Base-by-base conservation (phyloP, 2,329 filamentous ascomycete genomes). In the Ascochyta viciae-villosae region DNA sequence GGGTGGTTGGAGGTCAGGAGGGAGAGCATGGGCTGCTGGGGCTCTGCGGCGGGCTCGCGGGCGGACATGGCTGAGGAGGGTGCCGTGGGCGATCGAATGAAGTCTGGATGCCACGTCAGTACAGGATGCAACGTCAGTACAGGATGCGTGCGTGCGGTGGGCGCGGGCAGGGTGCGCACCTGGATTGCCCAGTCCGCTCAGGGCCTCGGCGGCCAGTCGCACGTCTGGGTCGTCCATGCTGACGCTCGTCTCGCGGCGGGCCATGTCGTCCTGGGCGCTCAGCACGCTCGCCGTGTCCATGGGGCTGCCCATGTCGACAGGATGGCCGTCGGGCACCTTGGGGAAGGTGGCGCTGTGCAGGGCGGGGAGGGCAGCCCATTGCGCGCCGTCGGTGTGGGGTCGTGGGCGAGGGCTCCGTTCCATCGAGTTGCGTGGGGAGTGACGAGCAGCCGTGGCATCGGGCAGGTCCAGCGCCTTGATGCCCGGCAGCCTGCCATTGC, bases 1-100 rank as follows among this genome's bases (percentile, higher is more conserved):
- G 94, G 94, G 71, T 97, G 92, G 1, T 91, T 91, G 2, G 91
- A 93, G 0, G 92, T 96, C 22, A 98, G 84, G 1, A 98, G 85
- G 5, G 91, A 90, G 3, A 98, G 81, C 6, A 97, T 82, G 1
- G 93, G 95, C 74, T 97, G 92, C 6, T 87, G 83, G 37, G 89
- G 83, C 10, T 81, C 77, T 13, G 81, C 77, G 1, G 81, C 57
- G 15, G 67, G 50, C 39, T 76, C 57, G 77, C 65, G 77, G 4
- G 68, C 60, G 40, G 70, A 67, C 43, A 75, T 60, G 15, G 65
- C 68, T 16, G 68, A 38, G 54, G 69, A 74, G 57, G 67, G 69
- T 58, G 66, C 60, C 3, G 73, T 71, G 24, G 77, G 75, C 2
- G 77, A 78, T 34, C 76, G 77, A 16, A 72, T 73, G 52, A 78